phyloP scores from a whole-genome alignment of 176 grass and related monocot genomes.

The Avena eriantha region DNA sequence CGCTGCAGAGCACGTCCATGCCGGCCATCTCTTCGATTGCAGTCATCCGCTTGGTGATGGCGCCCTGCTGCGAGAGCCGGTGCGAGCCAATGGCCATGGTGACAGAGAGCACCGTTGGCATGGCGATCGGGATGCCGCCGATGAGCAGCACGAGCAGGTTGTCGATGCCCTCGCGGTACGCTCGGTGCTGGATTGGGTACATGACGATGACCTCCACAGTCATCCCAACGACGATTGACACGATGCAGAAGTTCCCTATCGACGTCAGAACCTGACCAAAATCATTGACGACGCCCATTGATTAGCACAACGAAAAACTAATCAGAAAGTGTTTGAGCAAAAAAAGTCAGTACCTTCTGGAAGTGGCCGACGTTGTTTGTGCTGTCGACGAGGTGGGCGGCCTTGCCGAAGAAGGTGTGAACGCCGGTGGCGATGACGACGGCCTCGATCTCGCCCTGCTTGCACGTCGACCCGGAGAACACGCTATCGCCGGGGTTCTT shows the following conservation, averaged over 20 bases:
- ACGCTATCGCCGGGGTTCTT: constrained; percentile 65
- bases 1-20: constrained; percentile 94
- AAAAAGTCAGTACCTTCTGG: constrained; percentile 50
- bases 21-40: constrained; percentile 95
- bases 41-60: constrained; percentile 95
- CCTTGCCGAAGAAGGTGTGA: constrained; percentile 95
- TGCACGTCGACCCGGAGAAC: constrained; percentile 93
- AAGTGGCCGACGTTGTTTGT: constrained; percentile 96
- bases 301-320: no score
- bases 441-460: constrained; percentile 94
- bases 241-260: constrained; percentile 91
- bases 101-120: constrained; percentile 86
- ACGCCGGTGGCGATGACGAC: constrained; percentile 84
- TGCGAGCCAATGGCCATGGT: constrained; percentile 95
- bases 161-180: constrained; percentile 77
- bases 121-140: constrained; percentile 87
- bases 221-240: constrained; percentile 63
- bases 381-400: constrained; percentile 90
- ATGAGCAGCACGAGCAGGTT: constrained; percentile 93
- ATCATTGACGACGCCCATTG: background rate
- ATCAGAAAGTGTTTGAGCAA: background rate
- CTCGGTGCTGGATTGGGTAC: constrained; percentile 74
- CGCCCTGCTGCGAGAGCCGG: constrained; percentile 69
- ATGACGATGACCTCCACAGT: constrained; percentile 73
- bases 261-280: constrained; percentile 55